phyloP scores from a whole-genome alignment of 1,284 basidiomycete genomes.

The Phellopilus nigrolimitatus region DNA sequence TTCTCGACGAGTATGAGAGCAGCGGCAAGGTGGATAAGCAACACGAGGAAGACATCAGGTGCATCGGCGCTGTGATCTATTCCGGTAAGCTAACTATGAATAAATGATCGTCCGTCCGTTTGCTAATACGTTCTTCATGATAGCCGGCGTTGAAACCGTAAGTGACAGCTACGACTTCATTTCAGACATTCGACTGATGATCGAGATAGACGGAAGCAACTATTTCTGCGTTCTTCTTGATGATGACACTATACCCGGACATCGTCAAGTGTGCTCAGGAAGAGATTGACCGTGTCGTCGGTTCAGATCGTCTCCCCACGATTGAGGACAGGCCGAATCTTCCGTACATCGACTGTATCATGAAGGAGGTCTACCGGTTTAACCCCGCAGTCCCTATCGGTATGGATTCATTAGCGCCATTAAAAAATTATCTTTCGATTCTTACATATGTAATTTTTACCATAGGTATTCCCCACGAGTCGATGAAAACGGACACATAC shows the following conservation, averaged over 20 bases:
- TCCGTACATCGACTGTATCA: slow-evolving; percentile 23
- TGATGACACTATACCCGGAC: slow-evolving; percentile 14
- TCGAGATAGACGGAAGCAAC: slow-evolving; percentile 11
- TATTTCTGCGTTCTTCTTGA: slow-evolving; percentile 15
- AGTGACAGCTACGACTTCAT: neutral
- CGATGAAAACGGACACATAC: slow-evolving; percentile 9
- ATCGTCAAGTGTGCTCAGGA: slow-evolving; percentile 32
- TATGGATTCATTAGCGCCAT: neutral
- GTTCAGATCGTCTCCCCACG: slow-evolving; percentile 7
- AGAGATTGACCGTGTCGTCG: slow-evolving; percentile 36
- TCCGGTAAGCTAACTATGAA: slow-evolving; percentile 11
- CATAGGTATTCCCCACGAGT: slow-evolving; percentile 14
- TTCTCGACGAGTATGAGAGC: slow-evolving; percentile 19
- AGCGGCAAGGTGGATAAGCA: slow-evolving; percentile 5
- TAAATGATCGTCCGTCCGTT: neutral
- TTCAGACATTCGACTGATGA: neutral
- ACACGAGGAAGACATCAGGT: slow-evolving; percentile 17
- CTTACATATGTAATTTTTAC: neutral
- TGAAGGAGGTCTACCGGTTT: slow-evolving; percentile 21
- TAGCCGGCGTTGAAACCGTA: slow-evolving; percentile 20
- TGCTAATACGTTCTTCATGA: neutral
- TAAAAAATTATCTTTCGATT: neutral
- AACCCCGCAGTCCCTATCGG: slow-evolving; percentile 13
- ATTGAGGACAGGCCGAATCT: slow-evolving; percentile 19
- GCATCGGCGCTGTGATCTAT: slow-evolving; percentile 16